Evolutionary conservation across 192 early-diverging fungal genomes (phyloP).

Genomic region (Coemansia sp.): DNA sequence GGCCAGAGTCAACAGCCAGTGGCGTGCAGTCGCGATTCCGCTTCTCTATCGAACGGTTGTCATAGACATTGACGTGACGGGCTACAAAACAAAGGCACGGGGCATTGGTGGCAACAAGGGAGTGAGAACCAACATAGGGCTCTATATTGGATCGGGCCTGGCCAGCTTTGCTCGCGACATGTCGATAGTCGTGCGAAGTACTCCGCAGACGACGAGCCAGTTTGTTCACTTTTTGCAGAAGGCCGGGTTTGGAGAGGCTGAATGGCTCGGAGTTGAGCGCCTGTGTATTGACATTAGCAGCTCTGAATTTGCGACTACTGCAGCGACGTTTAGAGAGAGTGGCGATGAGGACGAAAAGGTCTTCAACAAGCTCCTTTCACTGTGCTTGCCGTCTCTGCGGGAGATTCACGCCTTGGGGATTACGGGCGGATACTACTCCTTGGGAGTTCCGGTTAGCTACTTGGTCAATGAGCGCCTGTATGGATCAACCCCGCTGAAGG

Average conservation of each 20-base stretch:
- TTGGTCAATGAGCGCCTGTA: neutral
- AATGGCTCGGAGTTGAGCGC: neutral
- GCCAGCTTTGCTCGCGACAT: neutral
- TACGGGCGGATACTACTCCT: neutral
- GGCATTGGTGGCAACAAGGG: neutral
- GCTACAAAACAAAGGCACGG: neutral
- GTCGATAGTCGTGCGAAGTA: neutral
- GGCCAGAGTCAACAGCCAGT: neutral
- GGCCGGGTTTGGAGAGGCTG: neutral
- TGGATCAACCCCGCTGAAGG: neutral
- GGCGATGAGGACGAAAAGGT: neutral
- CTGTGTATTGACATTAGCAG: neutral
- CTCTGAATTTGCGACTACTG: neutral
- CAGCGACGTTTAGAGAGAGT: neutral
- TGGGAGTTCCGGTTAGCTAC: neutral
- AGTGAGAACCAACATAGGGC: neutral
- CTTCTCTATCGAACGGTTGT: neutral
- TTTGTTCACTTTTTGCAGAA: neutral
- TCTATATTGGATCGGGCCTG: neutral
- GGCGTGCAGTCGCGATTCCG: neutral
- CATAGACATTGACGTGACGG: neutral
- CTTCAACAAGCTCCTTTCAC: neutral
- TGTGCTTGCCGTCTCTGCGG: neutral
- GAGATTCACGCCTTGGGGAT: neutral
- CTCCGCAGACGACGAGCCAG: neutral